Percentiles rank a stretch among this genome's conserved stretches.
phyloP scores from a whole-genome alignment of 805 yeast genomes.

The Zygotorulaspora sp. region DNA sequence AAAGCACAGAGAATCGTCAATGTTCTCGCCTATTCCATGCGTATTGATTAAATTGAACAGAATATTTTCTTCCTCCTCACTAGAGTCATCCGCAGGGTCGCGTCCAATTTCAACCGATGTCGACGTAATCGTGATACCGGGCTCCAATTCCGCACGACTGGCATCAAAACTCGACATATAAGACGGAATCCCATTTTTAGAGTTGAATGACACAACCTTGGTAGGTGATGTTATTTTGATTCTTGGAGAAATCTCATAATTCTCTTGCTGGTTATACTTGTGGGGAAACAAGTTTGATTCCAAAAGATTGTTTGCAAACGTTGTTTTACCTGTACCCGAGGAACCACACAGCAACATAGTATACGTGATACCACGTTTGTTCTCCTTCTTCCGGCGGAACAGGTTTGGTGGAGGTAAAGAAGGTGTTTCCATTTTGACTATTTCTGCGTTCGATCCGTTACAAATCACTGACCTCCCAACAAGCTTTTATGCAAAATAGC shows the following conservation, averaged over 20 bases:
- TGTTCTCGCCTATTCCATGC: constrained; percentile 75
- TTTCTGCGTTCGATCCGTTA: too few relatives aligned
- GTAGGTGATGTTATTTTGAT: constrained; percentile 31
- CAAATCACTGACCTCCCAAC: background rate
- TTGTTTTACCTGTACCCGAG: constrained; percentile 73
- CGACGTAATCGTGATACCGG: constrained; percentile 67
- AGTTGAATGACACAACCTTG: constrained; percentile 50
- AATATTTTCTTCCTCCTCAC: constrained; percentile 34
- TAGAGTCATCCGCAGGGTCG: constrained; percentile 6
- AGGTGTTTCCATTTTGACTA: constrained; percentile 14
- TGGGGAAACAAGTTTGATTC: constrained; percentile 61
- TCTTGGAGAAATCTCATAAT: constrained; percentile 18
- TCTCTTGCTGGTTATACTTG: constrained; percentile 43
- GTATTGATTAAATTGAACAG: constrained; percentile 65
- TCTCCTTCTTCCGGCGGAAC: constrained; percentile 56
- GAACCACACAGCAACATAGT: constrained; percentile 70
- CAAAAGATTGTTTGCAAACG: constrained; percentile 64
- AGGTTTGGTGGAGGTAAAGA: constrained; percentile 23
- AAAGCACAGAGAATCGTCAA: constrained; percentile 66
- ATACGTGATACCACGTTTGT: constrained; percentile 68
- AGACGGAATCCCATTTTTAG: constrained; percentile 56
- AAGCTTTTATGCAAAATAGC: too few relatives aligned
- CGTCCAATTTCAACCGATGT: constrained; percentile 33
- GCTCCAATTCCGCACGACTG: constrained; percentile 53
- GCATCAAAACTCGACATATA: constrained; percentile 62